Evolutionary conservation across 176 grass and related monocot genomes (phyloP), one percentile per base, ranked within the genome.

Genomic region (Panicum miliaceum): DNA sequence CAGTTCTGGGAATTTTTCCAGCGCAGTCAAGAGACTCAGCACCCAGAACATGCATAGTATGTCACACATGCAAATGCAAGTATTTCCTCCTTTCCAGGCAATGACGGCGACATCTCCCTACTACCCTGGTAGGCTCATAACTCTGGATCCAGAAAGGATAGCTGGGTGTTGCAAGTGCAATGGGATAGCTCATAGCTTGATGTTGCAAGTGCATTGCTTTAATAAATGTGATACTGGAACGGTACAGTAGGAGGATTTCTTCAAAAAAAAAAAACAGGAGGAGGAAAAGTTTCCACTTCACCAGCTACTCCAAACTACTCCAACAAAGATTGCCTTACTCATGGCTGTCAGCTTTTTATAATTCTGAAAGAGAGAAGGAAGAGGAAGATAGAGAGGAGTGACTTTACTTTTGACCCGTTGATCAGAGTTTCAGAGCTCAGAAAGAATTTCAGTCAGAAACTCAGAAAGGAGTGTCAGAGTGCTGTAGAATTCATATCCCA

Each of bases 31-130:
- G 59, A 25, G n/a, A 35, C 12, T 53, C 45, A 37, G 64, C 22
- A 60, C 42, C n/a, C 25, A 60, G 67, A 82, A 34, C 52, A n/a
- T 46, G 59, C 59, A 35, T 8, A 32, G 29, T 32, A 54, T 20
- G 20, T 53, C 36, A 53, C 64, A 43, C 57, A 35, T 22, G 38
- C 19, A 72, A 71, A 10, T 76, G 74, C 5, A 40, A 29, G 79
- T 58, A 43, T 22, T 19, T 29, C 35, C 15, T 65, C 25, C 23
- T 42, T 75, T 47, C 54, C 48, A 57, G 23, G 58, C 78, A 79
- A 12, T 18, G 69, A 81, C 60, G 56, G 37, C 13, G 78, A 81
- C 61, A 35, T 66, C 45, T 38, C 16, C 19, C 46, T 74, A 26
- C 40, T 19, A 5, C 64, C 26, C 51, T 19, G 83, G 7, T 29